Evolutionary conservation across 805 yeast genomes (phyloP).

Genomic region (Suhomyces pyralidae): DNA sequence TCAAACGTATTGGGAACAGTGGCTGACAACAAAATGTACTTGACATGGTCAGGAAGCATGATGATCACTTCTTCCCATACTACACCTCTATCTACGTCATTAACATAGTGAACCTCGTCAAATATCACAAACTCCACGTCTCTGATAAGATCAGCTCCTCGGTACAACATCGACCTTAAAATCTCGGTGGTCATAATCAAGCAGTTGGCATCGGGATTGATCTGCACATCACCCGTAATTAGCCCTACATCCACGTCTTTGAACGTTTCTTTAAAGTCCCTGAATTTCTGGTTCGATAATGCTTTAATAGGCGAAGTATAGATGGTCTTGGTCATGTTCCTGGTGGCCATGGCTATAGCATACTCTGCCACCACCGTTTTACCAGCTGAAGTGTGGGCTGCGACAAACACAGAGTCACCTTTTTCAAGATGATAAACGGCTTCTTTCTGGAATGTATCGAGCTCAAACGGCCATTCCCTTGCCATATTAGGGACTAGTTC

Average conservation of each 20-base stretch:
- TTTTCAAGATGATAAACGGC: slow-evolving; percentile 95
- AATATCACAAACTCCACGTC: slow-evolving; percentile 97
- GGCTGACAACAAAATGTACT: slow-evolving; percentile 86
- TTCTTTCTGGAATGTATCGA: slow-evolving; percentile 94
- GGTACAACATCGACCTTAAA: slow-evolving; percentile 87
- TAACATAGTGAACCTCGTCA: slow-evolving; percentile 97
- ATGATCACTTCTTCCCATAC: slow-evolving; percentile 99
- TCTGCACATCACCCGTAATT: slow-evolving; percentile 96
- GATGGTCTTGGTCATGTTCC: slow-evolving; percentile 95
- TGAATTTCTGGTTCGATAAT: slow-evolving; percentile 80
- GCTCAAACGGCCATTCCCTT: slow-evolving; percentile 88
- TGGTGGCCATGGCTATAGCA: slow-evolving; percentile 93
- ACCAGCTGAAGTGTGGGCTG: slow-evolving; percentile 99
- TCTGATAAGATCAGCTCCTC: slow-evolving; percentile 94
- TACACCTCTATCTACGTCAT: slow-evolving; percentile 95
- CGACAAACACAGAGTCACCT: slow-evolving; percentile 97
- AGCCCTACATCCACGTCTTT: slow-evolving; percentile 86
- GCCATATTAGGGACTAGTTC: slow-evolving; percentile 94
- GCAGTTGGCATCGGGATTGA: slow-evolving; percentile 94
- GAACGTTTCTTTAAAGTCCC: slow-evolving; percentile 81
- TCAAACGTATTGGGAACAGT: slow-evolving; percentile 98
- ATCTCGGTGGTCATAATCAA: slow-evolving; percentile 98
- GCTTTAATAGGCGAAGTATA: slow-evolving; percentile 96
- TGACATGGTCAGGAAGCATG: slow-evolving; percentile 95
- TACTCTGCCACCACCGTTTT: slow-evolving; percentile 98